Base-by-base conservation (phyloP, 306 rosid genomes). In the Vigna unguiculata region DNA sequence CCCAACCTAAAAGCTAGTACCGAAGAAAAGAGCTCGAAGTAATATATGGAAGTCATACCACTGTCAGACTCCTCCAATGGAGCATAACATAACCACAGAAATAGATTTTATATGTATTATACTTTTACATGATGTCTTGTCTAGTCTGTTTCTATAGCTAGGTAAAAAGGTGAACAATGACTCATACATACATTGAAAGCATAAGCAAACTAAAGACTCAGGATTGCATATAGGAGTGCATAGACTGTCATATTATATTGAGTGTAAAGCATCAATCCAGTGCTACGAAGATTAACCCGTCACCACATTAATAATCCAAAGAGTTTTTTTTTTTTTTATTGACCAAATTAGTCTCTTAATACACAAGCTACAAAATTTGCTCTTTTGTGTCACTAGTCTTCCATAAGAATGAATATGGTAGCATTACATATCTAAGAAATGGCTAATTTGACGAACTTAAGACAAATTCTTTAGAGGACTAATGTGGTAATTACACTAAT, bases 61-160 rank as follows among this genome's bases (percentile, higher is more conserved):
- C 25, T 2, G 21, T 52, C 22, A 30, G 22, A 21, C 53, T 54
- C 22, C 53, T 72, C 20, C 5, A 30, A 15, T 59, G 43, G 15
- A 60, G n/a, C 45, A 28, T 2, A 32, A 3, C 3, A 24, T 28
- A 28, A 28, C 38, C 10, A 36, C 13, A 53, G 36, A 51, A 52
- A 52, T 19, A 34, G 14, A 19, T 48, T 53, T 58, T 77, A 66
- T 22, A 53, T 53, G 24, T 53, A 16, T 7, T 53, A 53, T 25
- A 24, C 58, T 25, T 22, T 30, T 51, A 72, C 7, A 51, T 70
- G 32, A 6, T 19, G 60, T 10, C 14, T 36, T 51, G 6, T 53
- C 62, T 10, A 51, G 77, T 54, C 40, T 43, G 30, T 72, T 72
- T 72, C 4, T 57, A 57, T 16, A 58, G 14, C 66, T 30, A 47